Evolutionary conservation across 2,329 filamentous ascomycete genomes (phyloP).

Genomic region (Alternaria solani): DNA sequence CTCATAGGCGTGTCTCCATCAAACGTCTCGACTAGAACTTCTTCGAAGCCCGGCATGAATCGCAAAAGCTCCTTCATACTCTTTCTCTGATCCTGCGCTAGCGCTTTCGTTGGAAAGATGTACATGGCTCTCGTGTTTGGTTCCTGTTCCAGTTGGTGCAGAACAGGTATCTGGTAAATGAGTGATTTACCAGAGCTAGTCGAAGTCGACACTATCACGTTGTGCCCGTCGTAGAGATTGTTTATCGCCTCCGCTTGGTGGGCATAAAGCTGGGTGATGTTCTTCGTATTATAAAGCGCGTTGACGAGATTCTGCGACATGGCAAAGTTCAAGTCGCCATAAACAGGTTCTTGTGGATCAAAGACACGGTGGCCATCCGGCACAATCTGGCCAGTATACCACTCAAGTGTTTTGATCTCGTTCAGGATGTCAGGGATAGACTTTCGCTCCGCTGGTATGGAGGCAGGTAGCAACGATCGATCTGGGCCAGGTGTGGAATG

Average conservation of each 20-base stretch:
- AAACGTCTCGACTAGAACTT: constrained; percentile 86
- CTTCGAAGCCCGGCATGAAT: constrained; percentile 80
- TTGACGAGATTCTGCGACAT: constrained; percentile 95
- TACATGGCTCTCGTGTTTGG: constrained; percentile 85
- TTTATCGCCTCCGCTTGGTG: constrained; percentile 97
- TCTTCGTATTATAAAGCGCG: constrained; percentile 89
- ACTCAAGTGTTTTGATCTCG: constrained; percentile 81
- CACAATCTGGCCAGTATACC: constrained; percentile 93
- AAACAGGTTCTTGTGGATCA: constrained; percentile 81
- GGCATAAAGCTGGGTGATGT: constrained; percentile 84
- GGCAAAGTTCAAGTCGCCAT: constrained; percentile 83
- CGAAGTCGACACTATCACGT: constrained; percentile 93
- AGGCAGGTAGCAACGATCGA: constrained; percentile 65
- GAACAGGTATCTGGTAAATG: constrained; percentile 95
- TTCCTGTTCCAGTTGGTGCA: constrained; percentile 85
- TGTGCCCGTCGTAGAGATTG: constrained; percentile 77
- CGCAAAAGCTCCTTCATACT: constrained; percentile 85
- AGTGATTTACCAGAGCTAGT: constrained; percentile 97
- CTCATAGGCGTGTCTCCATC: constrained; percentile 92
- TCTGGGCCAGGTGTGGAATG: constrained; percentile 53
- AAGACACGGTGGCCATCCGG: constrained; percentile 92
- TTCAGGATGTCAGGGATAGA: constrained; percentile 83
- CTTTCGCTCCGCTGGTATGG: constrained; percentile 81
- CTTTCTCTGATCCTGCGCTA: constrained; percentile 91
- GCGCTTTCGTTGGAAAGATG: constrained; percentile 95